These are phyloP conservation scores for Thraustochytrium sp. DNA, from an alignment of 352 stramenopile species.

Conservation along the genomic window DNA sequence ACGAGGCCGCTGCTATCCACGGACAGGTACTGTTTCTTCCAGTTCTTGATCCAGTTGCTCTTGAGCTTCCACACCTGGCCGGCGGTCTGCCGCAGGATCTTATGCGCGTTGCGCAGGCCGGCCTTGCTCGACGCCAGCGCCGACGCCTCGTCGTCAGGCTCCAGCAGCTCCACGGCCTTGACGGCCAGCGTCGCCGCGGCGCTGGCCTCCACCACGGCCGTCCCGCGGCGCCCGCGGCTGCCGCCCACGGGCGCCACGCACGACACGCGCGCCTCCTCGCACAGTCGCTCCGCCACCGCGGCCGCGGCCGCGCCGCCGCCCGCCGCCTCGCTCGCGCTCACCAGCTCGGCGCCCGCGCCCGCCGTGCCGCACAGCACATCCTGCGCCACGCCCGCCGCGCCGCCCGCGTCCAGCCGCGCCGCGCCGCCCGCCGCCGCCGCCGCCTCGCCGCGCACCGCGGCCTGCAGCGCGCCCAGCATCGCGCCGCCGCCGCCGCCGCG, in stretches of 20 bases:
- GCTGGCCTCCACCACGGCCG: background rate
- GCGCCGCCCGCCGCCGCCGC: background rate
- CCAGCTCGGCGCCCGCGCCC: background rate
- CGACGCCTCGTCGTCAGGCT: constrained; percentile 31
- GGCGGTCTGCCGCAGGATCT: background rate
- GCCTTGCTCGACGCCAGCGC: background rate
- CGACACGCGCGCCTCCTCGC: background rate
- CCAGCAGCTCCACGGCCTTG: background rate
- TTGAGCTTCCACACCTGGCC: constrained; percentile 39
- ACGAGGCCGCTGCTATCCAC: constrained; percentile 12
- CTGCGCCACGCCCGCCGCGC: background rate
- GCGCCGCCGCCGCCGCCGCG: too few species aligned
- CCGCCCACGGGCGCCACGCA: background rate
- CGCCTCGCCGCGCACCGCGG: background rate
- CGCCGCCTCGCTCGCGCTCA: background rate
- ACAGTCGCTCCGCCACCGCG: background rate
- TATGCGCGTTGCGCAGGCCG: background rate
- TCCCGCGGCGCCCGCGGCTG: background rate
- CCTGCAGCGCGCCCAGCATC: background rate
- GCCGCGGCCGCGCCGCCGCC: background rate
- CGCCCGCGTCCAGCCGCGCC: background rate
- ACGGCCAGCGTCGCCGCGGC: background rate
- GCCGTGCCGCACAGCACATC: background rate
- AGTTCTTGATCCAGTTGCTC: constrained; percentile 44
- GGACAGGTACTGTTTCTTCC: constrained; percentile 28